phyloP scores from a whole-genome alignment of 129 eudicot genomes.

The Chrysanthemum makinoi region DNA sequence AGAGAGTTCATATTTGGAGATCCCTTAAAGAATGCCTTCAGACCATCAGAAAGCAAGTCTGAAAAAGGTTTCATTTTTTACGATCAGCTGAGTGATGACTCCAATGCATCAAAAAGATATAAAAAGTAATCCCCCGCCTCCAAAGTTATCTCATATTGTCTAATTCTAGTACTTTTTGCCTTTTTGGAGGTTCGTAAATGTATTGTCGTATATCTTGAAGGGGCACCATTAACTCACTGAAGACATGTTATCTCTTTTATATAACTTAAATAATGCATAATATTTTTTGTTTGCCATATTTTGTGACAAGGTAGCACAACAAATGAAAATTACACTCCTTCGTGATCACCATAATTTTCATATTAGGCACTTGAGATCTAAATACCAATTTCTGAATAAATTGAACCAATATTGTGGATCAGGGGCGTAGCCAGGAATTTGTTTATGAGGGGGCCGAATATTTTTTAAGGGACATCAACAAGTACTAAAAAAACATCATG shows the following conservation, averaged over 20 bases:
- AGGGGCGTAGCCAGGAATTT: no score
- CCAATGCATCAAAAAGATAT: not conserved
- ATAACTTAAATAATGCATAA: no score
- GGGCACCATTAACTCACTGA: slow-evolving; percentile 2
- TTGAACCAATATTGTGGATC: no score
- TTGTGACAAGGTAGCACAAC: no score
- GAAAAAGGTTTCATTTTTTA: slow-evolving; percentile 19
- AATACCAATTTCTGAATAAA: no score
- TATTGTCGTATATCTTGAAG: slow-evolving; percentile 1
- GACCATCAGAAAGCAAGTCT: slow-evolving; percentile 82
- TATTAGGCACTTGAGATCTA: no score
- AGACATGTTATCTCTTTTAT: no score
- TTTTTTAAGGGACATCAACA: no score
- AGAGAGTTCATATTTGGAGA: slow-evolving; percentile 98
- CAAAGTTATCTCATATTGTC: not conserved
- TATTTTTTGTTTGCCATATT: not conserved
- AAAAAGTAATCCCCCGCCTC: not conserved
- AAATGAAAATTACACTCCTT: no score
- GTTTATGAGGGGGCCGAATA: no score
- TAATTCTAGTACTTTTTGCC: not conserved
- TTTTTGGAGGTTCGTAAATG: not conserved
- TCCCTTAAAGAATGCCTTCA: slow-evolving; percentile 70
- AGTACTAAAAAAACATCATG: no score
- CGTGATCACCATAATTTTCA: not conserved
- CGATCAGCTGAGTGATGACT: slow-evolving; percentile 7